A percentile compares a stretch with the other conserved stretches of the same genome.
phyloP scores from a whole-genome alignment of 2,329 filamentous ascomycete species.

The Ophiocordyceps camponoti-rufipedis region DNA sequence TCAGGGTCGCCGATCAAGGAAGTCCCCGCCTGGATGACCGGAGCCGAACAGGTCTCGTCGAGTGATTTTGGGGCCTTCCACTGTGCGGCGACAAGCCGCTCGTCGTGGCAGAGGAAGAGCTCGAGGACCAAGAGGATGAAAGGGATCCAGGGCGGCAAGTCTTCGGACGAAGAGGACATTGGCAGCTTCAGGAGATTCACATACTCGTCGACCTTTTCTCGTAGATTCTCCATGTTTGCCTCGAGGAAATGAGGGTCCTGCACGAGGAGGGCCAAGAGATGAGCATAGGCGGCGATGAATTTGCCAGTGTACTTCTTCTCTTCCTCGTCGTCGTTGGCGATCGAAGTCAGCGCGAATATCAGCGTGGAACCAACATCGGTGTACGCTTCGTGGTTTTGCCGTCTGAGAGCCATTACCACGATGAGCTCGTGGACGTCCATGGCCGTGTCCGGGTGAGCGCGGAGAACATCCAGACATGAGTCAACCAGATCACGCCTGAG shows the following conservation, averaged over 20 bases:
- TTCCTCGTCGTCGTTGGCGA: constrained; percentile 41
- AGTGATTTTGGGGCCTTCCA: constrained; percentile 44
- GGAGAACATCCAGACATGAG: constrained; percentile 75
- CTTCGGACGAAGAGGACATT: constrained; percentile 48
- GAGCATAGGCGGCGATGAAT: constrained; percentile 72
- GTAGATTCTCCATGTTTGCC: constrained; percentile 54
- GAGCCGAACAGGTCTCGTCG: constrained; percentile 27
- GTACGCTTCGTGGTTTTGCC: constrained; percentile 34
- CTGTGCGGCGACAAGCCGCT: constrained; percentile 54
- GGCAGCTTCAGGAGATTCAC: constrained; percentile 62
- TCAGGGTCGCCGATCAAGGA: constrained; percentile 39
- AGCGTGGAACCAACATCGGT: constrained; percentile 69
- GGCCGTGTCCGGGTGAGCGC: constrained; percentile 71
- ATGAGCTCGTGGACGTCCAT: constrained; percentile 87
- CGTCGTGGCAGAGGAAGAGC: constrained; percentile 75
- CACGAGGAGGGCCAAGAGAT: constrained; percentile 73
- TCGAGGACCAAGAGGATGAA: constrained; percentile 83
- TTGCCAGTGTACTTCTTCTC: constrained; percentile 43
- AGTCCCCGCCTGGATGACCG: constrained; percentile 42
- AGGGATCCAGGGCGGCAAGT: constrained; percentile 81
- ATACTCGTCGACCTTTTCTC: constrained; percentile 58
- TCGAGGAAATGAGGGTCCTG: constrained; percentile 70
- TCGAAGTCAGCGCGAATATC: constrained; percentile 63
- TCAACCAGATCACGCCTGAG: constrained; percentile 69
- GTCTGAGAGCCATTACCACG: constrained; percentile 46